Conservation (phyloP, 257 asterid genomes). For the Plantago major region DNA sequence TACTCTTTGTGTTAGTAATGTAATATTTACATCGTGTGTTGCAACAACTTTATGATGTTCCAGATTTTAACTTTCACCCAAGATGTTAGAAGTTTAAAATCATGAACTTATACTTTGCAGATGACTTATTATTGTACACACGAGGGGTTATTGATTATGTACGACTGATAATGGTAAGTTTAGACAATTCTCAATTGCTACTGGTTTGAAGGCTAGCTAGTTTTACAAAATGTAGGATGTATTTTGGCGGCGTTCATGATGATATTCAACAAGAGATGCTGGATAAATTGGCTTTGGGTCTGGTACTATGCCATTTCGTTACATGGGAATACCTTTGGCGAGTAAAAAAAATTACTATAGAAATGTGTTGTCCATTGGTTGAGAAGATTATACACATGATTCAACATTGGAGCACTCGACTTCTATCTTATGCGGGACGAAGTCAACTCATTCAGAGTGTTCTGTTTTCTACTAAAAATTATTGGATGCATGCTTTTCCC, state of each 20-base stretch:
- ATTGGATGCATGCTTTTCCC: not conserved
- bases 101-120: not conserved
- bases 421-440: not conserved
- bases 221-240: no score
- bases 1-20: not conserved
- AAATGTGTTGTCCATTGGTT: no score
- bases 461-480: not conserved
- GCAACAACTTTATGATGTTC: not conserved
- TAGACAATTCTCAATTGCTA: no score
- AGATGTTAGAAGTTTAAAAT: not conserved
- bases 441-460: not conserved
- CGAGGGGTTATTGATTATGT: not conserved
- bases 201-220: no score
- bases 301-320: not conserved
- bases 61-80: not conserved
- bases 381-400: not conserved
- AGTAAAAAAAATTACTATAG: no score
- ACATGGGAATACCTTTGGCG: not conserved
- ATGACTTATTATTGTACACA: not conserved
- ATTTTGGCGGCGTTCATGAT: no score
- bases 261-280: no score
- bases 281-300: no score
- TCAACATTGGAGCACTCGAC: not conserved
- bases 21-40: not conserved
- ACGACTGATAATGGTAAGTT: no score